Conservation (phyloP, 164 flowering plant genomes). For the Vitis rupestris region DNA sequence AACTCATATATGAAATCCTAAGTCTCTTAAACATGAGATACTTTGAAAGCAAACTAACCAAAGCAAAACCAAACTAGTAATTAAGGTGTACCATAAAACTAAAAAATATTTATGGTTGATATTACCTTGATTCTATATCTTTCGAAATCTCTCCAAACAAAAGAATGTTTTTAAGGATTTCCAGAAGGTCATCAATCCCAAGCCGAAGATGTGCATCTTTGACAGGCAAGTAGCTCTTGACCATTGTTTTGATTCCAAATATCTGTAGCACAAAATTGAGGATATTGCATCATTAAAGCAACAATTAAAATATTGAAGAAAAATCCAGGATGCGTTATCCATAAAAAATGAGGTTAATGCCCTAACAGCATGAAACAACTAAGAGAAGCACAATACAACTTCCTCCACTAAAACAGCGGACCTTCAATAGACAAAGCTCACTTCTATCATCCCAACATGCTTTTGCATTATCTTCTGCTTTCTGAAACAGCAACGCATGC, state of each 20-base stretch:
- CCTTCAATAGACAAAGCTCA: conserved; percentile 88
- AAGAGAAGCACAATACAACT: conserved; percentile 8
- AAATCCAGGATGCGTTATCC: not conserved
- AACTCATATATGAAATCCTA: conserved; percentile 3
- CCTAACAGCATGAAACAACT: conserved; percentile 5
- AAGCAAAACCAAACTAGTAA: not conserved
- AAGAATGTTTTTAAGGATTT: conserved; percentile 63
- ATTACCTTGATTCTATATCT: conserved; percentile 76
- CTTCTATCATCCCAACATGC: conserved; percentile 78
- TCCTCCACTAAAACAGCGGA: conserved; percentile 26
- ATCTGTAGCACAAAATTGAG: conserved; percentile 43
- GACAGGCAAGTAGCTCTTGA: conserved; percentile 90
- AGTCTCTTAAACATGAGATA: conserved; percentile 2
- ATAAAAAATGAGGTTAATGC: conserved; percentile 2
- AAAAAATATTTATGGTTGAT: not conserved
- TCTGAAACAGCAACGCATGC: conserved; percentile 39
- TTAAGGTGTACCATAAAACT: too few relatives aligned
- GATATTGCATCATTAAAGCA: not conserved
- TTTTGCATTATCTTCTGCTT: conserved; percentile 36
- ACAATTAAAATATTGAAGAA: not conserved
- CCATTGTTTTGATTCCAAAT: conserved; percentile 79
- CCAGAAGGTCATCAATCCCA: conserved; percentile 66
- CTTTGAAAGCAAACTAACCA: not conserved
- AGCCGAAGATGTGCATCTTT: conserved; percentile 88
- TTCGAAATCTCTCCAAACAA: conserved; percentile 73